phyloP scores from a whole-genome alignment of 305 asterid species.

The Fraxinus greggii region DNA sequence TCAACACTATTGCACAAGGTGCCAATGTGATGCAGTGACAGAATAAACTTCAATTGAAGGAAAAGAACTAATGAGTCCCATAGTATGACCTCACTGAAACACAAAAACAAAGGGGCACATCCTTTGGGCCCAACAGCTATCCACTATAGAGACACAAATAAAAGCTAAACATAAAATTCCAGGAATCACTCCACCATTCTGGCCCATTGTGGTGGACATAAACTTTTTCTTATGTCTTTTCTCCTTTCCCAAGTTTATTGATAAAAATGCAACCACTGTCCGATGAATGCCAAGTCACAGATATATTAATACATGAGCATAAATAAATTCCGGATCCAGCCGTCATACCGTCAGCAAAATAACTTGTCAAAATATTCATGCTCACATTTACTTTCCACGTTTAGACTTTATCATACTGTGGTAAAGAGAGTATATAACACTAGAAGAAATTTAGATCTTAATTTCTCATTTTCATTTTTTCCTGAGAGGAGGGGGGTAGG shows the following conservation, averaged over 20 bases:
- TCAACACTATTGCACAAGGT: neutral
- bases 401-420: neutral
- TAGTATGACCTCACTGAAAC: neutral
- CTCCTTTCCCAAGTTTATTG: constrained; percentile 6
- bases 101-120: constrained; percentile 13
- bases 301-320: neutral
- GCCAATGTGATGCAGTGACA: neutral
- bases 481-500: neutral
- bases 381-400: neutral
- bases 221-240: constrained; percentile 10
- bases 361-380: neutral
- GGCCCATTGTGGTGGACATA: constrained; percentile 16
- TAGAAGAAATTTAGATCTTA: neutral
- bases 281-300: neutral
- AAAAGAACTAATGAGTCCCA: neutral
- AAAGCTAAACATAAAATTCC: constrained; percentile 19
- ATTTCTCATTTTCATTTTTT: neutral
- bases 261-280: neutral
- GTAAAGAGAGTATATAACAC: neutral
- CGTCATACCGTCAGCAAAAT: neutral
- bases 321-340: constrained; percentile 17
- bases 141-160: constrained; percentile 33
- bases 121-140: constrained; percentile 24
- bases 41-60: neutral
- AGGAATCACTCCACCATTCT: constrained; percentile 16